Percentiles rank a stretch among this genome's conserved stretches.
Evolutionary conservation across 2,329 filamentous ascomycete species (phyloP).

Genomic region (Aspergillus pseudonomiae): DNA sequence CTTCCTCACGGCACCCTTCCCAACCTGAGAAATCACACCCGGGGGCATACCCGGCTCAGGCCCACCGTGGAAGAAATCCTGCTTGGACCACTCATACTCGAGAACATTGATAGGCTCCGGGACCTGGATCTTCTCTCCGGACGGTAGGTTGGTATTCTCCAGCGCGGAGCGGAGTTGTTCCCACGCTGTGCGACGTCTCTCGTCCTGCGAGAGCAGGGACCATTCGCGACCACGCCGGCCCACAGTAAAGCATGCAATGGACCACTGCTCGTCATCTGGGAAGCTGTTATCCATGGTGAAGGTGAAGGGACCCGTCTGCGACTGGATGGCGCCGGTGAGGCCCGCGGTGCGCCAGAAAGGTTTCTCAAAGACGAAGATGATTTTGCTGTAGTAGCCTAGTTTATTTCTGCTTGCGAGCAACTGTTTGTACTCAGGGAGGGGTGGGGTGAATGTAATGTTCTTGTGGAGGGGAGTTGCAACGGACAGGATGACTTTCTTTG

Average conservation of each 20-base stretch:
- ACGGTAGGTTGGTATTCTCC: not conserved
- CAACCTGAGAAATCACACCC: not conserved
- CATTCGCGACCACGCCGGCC: slow-evolving; percentile 40
- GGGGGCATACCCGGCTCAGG: not conserved
- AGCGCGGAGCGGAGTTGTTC: not conserved
- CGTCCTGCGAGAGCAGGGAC: slow-evolving; percentile 18
- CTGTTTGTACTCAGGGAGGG: slow-evolving; percentile 47
- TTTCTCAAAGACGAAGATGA: slow-evolving; percentile 44
- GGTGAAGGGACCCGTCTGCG: slow-evolving; percentile 49
- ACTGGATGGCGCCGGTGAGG: slow-evolving; percentile 51
- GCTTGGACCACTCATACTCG: not conserved
- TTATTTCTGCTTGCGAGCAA: slow-evolving; percentile 32
- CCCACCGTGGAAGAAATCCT: not conserved
- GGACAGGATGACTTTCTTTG: slow-evolving; percentile 50
- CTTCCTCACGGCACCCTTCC: slow-evolving; percentile 12
- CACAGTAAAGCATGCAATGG: slow-evolving; percentile 46
- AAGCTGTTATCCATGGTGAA: slow-evolving; percentile 52
- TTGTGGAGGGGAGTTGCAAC: slow-evolving; percentile 52
- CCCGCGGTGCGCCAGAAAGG: slow-evolving; percentile 52
- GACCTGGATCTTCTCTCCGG: not conserved
- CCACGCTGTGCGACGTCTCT: not conserved
- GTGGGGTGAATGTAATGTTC: slow-evolving; percentile 52
- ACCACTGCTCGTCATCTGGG: slow-evolving; percentile 25
- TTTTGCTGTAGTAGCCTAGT: not conserved
- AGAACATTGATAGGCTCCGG: not conserved